These are phyloP conservation scores for Chaetomiaceae sp. DNA, from an alignment of 2,329 filamentous ascomycete species.

Conservation along the genomic window DNA sequence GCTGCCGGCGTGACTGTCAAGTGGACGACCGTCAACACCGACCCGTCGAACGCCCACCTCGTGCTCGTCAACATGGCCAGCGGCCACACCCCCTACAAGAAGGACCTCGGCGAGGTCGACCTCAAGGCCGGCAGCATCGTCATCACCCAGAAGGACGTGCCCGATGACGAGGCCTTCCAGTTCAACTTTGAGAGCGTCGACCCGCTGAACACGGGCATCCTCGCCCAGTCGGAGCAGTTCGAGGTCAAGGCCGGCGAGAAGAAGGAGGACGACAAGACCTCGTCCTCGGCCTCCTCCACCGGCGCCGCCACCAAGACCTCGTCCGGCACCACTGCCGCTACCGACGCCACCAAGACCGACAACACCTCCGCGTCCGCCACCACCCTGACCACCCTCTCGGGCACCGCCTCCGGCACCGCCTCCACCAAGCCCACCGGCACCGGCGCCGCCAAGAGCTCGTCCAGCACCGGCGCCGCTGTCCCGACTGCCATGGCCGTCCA, in stretches of 20 bases:
- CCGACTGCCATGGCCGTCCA: slow-evolving; percentile 9
- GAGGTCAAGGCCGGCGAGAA: slow-evolving; percentile 13
- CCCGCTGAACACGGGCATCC: slow-evolving; percentile 23
- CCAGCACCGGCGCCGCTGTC: slow-evolving; percentile 9
- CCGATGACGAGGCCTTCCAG: slow-evolving; percentile 21
- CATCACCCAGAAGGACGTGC: slow-evolving; percentile 14
- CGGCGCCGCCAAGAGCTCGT: neutral
- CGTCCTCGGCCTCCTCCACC: neutral
- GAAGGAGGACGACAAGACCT: slow-evolving; percentile 2
- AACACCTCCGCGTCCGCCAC: neutral
- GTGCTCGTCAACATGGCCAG: slow-evolving; percentile 26
- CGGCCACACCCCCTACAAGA: slow-evolving; percentile 24
- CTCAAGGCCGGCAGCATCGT: slow-evolving; percentile 18
- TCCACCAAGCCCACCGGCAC: neutral
- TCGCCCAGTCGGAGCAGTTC: slow-evolving; percentile 27
- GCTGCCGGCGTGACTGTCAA: slow-evolving; percentile 20
- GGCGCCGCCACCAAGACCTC: neutral
- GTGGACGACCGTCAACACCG: slow-evolving; percentile 24
- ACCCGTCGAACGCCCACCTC: slow-evolving; percentile 23
- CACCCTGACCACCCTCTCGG: neutral
- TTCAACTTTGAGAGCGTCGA: slow-evolving; percentile 26
- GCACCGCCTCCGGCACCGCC: neutral
- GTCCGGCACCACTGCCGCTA: neutral
- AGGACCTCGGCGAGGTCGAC: slow-evolving; percentile 24
- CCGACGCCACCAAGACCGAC: neutral